Evolutionary conservation across 768 basidiomycete genomes (phyloP), one percentile per base, ranked within the genome.

Genomic region (Daedaleopsis nitida): DNA sequence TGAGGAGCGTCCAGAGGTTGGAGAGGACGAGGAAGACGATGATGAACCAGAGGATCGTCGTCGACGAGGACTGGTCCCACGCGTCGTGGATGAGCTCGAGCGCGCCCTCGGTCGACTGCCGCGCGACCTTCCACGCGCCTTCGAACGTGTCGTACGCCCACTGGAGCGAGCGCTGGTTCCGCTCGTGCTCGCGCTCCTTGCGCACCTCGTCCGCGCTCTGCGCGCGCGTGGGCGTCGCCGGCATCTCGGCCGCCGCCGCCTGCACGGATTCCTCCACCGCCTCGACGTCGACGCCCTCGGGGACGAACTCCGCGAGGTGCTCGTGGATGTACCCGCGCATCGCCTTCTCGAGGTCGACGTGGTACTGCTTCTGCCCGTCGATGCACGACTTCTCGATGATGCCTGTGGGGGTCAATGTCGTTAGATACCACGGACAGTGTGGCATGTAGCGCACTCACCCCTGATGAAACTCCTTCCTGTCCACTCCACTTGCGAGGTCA

Each of bases 401-500:
- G 57, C 93, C 96, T 96, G 68, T 6, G 32, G 4, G 59, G 9
- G 21, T n/a, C 34, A 38, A n/a, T 0, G 10, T 13, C 6, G 1
- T 50, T 24, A 19, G 1, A 17, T 16, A n/a, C 27, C n/a, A 43
- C 1, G 14, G 14, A 35, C 39, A 23, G n/a, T 19, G 16, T n/a
- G 47, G 21, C 49, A 52, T 37, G 57, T 27, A 11, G 52, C 27
- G 27, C 27, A 62, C 78, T 65, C 59, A 94, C 95, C 90, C 76
- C 92, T 96, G 74, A 99, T 95, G 76, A 98, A 98, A 76, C 93
- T 96, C 67, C 94, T 83, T 47, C 96, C 96, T 0, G 92, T 93
- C 95, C 96, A 99, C 62, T 98, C 96, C 1, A 98, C 92, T 64
- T 90, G 85, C 5, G 91, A 94, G 44, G 93, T 95, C 4, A 98